Evolutionary conservation across 768 basidiomycete genomes (phyloP).

Genomic region (Panaeolus papilionaceus): DNA sequence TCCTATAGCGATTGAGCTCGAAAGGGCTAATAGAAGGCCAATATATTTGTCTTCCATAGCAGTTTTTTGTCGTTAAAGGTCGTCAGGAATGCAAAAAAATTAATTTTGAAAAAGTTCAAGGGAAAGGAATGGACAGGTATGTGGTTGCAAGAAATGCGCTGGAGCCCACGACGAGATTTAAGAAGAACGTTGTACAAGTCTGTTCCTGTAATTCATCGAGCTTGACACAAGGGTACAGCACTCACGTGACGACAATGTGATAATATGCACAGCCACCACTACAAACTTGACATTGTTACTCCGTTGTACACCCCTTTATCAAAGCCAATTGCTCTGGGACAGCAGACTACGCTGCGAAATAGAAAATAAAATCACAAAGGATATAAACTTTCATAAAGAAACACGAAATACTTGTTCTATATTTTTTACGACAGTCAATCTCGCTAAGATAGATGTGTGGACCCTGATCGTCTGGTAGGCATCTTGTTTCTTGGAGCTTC

Average conservation of each 20-base stretch:
- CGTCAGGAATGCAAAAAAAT: not conserved
- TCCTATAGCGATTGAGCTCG: conserved; percentile 87
- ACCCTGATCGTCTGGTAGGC: too few relatives aligned
- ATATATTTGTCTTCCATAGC: conserved; percentile 89
- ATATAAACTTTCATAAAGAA: too few relatives aligned
- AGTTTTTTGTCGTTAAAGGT: conserved; percentile 8
- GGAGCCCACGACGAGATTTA: not conserved
- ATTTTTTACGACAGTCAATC: too few relatives aligned
- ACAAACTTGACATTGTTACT: not conserved
- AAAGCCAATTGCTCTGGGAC: not conserved
- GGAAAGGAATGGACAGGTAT: conserved; percentile 7
- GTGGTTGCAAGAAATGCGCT: not conserved
- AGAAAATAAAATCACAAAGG: too few relatives aligned
- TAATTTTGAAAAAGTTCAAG: not conserved
- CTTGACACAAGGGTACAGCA: not conserved
- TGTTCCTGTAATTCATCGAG: not conserved
- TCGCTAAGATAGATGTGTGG: too few relatives aligned
- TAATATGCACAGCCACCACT: not conserved
- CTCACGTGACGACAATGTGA: not conserved
- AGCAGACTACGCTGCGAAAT: not conserved
- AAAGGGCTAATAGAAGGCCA: conserved; percentile 87
- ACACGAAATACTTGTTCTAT: too few relatives aligned
- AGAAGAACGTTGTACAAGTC: conserved; percentile 9
- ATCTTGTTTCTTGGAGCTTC: too few relatives aligned
- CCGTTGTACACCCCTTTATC: not conserved